Evolutionary conservation across 2,329 filamentous ascomycete species (phyloP).

Genomic region (Neocatenulostroma microsporum): DNA sequence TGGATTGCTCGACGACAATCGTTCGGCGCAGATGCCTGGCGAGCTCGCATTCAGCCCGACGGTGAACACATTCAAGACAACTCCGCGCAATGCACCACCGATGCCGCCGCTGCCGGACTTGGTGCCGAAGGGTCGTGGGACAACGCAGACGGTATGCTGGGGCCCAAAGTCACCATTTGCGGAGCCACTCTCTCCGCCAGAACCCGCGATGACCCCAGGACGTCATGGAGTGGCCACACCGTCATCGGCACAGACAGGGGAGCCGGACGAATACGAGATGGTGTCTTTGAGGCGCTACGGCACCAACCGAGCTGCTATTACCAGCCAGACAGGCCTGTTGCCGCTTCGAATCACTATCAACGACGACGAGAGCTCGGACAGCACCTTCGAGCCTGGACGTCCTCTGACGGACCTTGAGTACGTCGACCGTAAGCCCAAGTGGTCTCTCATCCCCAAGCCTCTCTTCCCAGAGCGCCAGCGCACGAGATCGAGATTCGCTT

Average conservation of each 20-base stretch:
- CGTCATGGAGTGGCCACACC: conserved; percentile 1
- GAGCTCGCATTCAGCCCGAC: neutral
- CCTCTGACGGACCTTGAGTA: conserved; percentile 11
- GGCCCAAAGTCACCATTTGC: too few relatives aligned
- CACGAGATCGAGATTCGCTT: too few relatives aligned
- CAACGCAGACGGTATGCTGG: too few relatives aligned
- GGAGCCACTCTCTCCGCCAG: too few relatives aligned
- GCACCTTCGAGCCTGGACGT: conserved; percentile 7
- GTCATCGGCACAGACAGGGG: neutral
- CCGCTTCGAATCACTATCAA: conserved; percentile 7
- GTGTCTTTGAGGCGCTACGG: neutral
- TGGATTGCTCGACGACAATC: neutral
- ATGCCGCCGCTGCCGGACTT: neutral
- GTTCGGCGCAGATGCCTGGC: too few relatives aligned
- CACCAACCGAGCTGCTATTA: conserved; percentile 9
- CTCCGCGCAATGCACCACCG: neutral
- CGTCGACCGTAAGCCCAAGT: conserved; percentile 9
- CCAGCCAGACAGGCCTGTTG: conserved; percentile 11
- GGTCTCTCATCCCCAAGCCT: conserved; percentile 4
- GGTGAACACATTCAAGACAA: neutral
- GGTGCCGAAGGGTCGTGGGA: too few relatives aligned
- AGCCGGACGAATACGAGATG: conserved; percentile 5
- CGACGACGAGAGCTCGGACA: conserved; percentile 1
- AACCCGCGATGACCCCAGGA: neutral
- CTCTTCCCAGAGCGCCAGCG: neutral